Conservation (phyloP, 2,329 filamentous ascomycete species). For the Fusarium devonianum region DNA sequence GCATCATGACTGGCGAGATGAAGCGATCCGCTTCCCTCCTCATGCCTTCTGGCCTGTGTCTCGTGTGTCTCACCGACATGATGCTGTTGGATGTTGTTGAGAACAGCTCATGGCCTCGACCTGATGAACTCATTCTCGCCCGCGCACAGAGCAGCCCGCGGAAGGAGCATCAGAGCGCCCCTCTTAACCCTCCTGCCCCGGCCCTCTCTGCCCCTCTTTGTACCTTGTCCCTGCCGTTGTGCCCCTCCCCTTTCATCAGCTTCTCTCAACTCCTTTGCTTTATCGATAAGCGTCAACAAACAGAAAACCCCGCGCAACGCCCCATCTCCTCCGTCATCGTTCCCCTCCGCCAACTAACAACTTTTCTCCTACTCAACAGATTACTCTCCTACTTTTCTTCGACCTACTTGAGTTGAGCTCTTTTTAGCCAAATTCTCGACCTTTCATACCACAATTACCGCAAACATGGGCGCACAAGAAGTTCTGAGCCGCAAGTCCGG, state of each 20-base stretch:
- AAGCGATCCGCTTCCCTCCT: conserved; percentile 30
- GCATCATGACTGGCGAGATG: conserved; percentile 19
- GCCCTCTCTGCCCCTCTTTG: conserved; percentile 26
- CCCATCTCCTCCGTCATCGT: conserved; percentile 33
- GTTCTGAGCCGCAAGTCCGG: conserved; percentile 61
- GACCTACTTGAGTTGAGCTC: conserved; percentile 29
- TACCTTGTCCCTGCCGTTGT: conserved; percentile 14
- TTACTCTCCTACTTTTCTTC: conserved; percentile 24
- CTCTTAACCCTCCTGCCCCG: conserved; percentile 11
- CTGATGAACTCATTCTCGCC: conserved; percentile 36
- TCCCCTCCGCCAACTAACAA: conserved; percentile 35
- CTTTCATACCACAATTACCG: conserved; percentile 31
- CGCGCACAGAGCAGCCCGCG: conserved; percentile 31
- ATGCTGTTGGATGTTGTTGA: conserved; percentile 32
- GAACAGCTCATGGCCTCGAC: conserved; percentile 35
- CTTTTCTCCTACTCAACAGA: conserved; percentile 36
- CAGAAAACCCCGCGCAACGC: conserved; percentile 40
- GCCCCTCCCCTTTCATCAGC: conserved; percentile 28
- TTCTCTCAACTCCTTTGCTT: conserved; percentile 18
- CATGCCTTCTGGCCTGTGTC: conserved; percentile 20
- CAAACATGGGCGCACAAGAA: conserved; percentile 50
- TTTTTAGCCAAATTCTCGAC: conserved; percentile 17
- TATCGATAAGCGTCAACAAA: conserved; percentile 38
- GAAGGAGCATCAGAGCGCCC: conserved; percentile 29
- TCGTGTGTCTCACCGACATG: conserved; percentile 38